Percentiles rank a stretch among this genome's conserved stretches.
Evolutionary conservation across 257 asterid species (phyloP).

Genomic region (Cordia subcordata): DNA sequence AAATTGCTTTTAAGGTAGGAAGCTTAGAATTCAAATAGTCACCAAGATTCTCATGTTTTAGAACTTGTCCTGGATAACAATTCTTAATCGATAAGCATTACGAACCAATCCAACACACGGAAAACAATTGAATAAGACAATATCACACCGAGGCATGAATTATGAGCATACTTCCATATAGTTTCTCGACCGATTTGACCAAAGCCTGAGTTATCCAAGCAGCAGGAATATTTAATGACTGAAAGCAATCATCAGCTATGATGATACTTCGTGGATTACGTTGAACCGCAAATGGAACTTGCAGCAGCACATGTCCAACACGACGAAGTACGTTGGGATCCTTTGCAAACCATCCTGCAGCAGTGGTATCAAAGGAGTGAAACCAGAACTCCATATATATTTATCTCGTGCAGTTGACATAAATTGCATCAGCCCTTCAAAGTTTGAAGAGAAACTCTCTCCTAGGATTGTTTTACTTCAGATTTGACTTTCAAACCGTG

Average conservation of each 20-base stretch:
- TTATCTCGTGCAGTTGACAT: not conserved
- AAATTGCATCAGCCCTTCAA: not conserved
- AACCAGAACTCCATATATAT: not conserved
- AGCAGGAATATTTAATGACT: conserved; percentile 48
- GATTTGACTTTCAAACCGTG: no score
- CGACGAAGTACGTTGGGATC: conserved; percentile 80
- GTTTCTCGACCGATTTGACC: conserved; percentile 67
- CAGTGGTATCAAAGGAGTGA: not conserved
- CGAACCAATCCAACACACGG: conserved; percentile 6
- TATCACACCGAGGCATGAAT: not conserved
- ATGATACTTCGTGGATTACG: conserved; percentile 76
- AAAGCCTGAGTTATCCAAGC: conserved; percentile 56
- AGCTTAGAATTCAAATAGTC: conserved; percentile 66
- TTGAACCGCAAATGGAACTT: conserved; percentile 61
- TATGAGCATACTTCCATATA: conserved; percentile 71
- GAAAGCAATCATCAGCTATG: conserved; percentile 83
- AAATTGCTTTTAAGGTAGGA: conserved; percentile 65
- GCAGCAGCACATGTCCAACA: conserved; percentile 89
- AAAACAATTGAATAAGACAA: not conserved
- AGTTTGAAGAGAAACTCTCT: not conserved
- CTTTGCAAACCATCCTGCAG: conserved; percentile 93
- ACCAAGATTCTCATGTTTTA: conserved; percentile 73
- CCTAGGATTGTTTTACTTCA: no score
- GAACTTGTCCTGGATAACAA: conserved; percentile 75
- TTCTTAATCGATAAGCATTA: conserved; percentile 24